A percentile compares a stretch with the other conserved stretches of the same genome.
Conservation (phyloP, 768 basidiomycete species). For the Astraeus odoratus region DNA sequence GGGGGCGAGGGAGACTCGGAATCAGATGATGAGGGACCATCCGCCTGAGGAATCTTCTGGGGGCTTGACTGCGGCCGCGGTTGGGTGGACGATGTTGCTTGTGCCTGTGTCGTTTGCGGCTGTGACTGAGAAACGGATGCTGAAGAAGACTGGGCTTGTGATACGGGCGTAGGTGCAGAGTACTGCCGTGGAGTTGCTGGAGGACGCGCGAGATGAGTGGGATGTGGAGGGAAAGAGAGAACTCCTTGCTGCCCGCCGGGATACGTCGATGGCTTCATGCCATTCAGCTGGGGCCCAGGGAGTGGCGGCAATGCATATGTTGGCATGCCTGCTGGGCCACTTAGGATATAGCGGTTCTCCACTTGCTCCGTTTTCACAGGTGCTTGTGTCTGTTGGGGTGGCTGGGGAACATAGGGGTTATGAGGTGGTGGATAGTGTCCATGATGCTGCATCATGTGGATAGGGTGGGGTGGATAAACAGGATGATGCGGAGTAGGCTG, state of each 20-base stretch:
- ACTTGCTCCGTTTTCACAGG: conserved; percentile 70
- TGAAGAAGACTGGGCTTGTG: conserved; percentile 3
- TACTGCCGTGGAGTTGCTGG: conserved; percentile 18
- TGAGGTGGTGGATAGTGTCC: conserved; percentile 48
- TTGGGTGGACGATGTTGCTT: conserved; percentile 7
- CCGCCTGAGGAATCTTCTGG: conserved; percentile 65
- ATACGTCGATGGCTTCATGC: conserved; percentile 42
- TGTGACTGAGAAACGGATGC: conserved; percentile 22
- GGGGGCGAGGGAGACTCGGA: conserved; percentile 69
- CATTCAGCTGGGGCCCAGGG: conserved; percentile 58
- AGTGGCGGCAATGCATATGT: conserved; percentile 54
- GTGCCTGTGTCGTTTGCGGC: conserved; percentile 16
- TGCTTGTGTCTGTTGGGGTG: conserved; percentile 24
- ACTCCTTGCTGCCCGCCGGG: conserved; percentile 55
- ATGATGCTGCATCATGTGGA: conserved; percentile 51
- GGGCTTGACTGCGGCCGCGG: conserved; percentile 12
- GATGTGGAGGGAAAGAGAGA: conserved; percentile 43
- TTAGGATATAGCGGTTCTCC: conserved; percentile 62
- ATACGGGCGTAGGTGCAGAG: conserved; percentile 8
- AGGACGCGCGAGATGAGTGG: conserved; percentile 22
- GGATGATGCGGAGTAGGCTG: conserved; percentile 44
- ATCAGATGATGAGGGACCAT: conserved; percentile 64
- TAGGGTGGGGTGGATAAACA: conserved; percentile 53
- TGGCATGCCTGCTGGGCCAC: conserved; percentile 32
- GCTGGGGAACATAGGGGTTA: conserved; percentile 44